Base-by-base conservation (phyloP, 257 asterid species). In the Orobanche coerulescens region DNA sequence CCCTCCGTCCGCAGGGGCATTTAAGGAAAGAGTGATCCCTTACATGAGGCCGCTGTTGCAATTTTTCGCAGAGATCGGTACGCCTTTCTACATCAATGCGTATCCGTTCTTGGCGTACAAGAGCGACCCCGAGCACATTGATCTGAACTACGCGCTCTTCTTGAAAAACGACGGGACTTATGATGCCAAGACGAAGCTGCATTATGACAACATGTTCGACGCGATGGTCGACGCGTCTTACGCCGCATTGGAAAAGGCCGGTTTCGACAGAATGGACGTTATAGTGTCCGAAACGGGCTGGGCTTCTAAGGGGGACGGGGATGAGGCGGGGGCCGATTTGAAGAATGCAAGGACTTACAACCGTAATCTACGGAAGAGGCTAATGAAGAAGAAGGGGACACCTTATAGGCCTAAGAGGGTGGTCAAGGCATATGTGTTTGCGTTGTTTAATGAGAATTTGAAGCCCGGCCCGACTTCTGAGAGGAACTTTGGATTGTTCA, bases 261-360 rank as follows among this genome's bases (percentile, higher is more conserved):
- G 88, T 1, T 84, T 67, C 5, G 64, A 34, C 13, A 73, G 69
- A 53, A 86, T 84, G 91, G 82, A 78, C 5, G 96, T 86, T 1
- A 79, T 89, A n/a, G 95, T 86, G 50, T 86, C 96, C 0, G 96
- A 89, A 50, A 89, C 95, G 0, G 96, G 95, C 1, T 89, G 96
- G 96, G 95, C 91, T 20, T 89, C 96, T 0, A 66, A 52, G 3
- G 96, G 96, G 8, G 96, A 86, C 59, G 79, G 56, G 5, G 71
- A 47, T 2, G 96, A 85, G 71, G 79, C 84, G 0, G 95, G 94
- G 0, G 95, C 96, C 0, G 76, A 57, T 0, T 5, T 61, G 59
- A 73, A 71, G 44, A 89, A 86, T 22, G 96, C 96, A 9, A 73
- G 61, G 73, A 80, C 80, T 5, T 89, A 86, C 24, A 84, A 89